phyloP scores from a whole-genome alignment of 2,329 filamentous ascomycete genomes.

The Cryphonectria japonica region DNA sequence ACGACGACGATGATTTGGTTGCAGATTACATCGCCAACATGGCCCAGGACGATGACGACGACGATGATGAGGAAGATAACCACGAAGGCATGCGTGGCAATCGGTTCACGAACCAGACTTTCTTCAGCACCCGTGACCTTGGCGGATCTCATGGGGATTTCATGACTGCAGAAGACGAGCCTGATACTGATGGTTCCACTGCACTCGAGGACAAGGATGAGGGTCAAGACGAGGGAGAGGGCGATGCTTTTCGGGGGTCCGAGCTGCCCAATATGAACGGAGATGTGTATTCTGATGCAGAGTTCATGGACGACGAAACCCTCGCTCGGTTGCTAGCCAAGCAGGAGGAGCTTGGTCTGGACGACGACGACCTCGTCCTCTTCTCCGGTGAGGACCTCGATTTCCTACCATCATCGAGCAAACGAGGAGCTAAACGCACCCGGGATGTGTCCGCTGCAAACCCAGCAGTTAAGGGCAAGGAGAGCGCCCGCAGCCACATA shows the following conservation, averaged over 20 bases:
- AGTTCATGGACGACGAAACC: conserved; percentile 60
- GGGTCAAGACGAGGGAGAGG: conserved; percentile 37
- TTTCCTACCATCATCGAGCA: conserved; percentile 16
- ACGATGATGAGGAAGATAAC: conserved; percentile 37
- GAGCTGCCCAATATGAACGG: conserved; percentile 34
- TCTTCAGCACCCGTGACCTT: conserved; percentile 44
- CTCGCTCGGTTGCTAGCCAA: conserved; percentile 64
- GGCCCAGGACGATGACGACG: conserved; percentile 39
- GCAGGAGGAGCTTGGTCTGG: conserved; percentile 66
- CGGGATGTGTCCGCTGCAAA: conserved; percentile 3
- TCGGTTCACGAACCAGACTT: conserved; percentile 27
- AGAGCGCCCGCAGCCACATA: conserved; percentile 24
- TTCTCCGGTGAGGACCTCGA: conserved; percentile 45
- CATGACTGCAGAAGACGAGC: conserved; percentile 43
- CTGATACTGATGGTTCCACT: conserved; percentile 45
- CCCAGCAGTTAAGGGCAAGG: neutral
- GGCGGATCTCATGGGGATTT: conserved; percentile 49
- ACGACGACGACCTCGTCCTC: conserved; percentile 60
- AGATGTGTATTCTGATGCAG: conserved; percentile 35
- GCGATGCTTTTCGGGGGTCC: conserved; percentile 37
- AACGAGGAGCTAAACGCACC: neutral
- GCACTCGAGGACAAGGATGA: conserved; percentile 39
- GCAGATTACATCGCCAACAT: conserved; percentile 76
- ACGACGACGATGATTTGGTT: conserved; percentile 57
- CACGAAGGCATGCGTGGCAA: conserved; percentile 29